A percentile compares a stretch with the other conserved stretches of the same genome.
Conservation (phyloP, 1,284 basidiomycete species). For the Somion occarium region DNA sequence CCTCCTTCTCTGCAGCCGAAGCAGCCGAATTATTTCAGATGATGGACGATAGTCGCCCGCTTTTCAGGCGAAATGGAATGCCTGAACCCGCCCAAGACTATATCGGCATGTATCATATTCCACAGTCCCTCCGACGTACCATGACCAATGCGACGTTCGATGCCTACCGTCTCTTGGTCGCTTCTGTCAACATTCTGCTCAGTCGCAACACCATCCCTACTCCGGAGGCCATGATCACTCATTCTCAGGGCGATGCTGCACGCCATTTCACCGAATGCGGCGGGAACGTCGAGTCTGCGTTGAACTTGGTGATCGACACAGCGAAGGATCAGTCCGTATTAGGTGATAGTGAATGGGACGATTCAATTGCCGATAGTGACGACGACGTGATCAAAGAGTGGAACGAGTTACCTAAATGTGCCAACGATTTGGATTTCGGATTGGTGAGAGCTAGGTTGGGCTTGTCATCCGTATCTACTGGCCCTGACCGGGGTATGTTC, state of each 20-base stretch:
- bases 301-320: constrained; percentile 9
- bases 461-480: no score
- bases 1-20: neutral
- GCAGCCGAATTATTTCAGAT: neutral
- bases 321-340: constrained; percentile 11
- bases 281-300: constrained; percentile 7
- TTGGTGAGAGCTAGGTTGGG: constrained; percentile 1
- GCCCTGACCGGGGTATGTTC: no score
- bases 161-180: neutral
- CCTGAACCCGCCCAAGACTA: neutral
- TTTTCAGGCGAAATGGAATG: neutral
- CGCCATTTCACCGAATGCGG: neutral
- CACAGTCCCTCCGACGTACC: no score
- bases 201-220: neutral
- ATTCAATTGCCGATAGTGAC: neutral
- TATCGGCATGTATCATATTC: no score
- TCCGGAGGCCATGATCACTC: neutral
- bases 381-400: constrained; percentile 1
- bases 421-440: constrained; percentile 4
- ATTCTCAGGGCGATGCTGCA: neutral
- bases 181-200: neutral
- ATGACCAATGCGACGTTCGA: no score
- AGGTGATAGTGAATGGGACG: constrained; percentile 10
- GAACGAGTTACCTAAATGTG: constrained; percentile 7
- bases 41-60: neutral